Conservation (phyloP, 805 yeast species). For the Saturnispora silvae region DNA sequence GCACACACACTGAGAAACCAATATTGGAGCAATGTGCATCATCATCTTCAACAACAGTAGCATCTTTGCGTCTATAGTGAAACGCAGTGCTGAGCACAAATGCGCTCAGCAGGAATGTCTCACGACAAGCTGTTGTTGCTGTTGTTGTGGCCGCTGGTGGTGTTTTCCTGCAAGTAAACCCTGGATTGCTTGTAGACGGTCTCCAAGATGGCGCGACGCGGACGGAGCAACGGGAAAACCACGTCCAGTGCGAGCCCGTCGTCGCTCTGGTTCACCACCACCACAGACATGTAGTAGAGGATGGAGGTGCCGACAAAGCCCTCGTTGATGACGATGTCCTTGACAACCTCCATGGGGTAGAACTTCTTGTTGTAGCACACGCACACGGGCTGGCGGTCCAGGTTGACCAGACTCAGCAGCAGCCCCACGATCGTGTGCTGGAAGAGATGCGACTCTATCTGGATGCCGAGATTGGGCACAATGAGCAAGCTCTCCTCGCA, state of each 20-base stretch:
- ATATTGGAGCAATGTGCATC: too few relatives aligned
- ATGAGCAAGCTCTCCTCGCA: conserved; percentile 35
- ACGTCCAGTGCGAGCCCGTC: conserved; percentile 19
- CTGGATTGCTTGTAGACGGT: conserved; percentile 21
- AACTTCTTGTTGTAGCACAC: conserved; percentile 26
- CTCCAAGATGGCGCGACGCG: conserved; percentile 23
- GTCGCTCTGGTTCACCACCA: conserved; percentile 30
- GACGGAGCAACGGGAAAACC: conserved; percentile 24
- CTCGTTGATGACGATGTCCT: conserved; percentile 65
- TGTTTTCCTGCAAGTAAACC: conserved; percentile 1
- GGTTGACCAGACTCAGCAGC: neutral
- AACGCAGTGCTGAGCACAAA: too few relatives aligned
- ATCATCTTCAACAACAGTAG: too few relatives aligned
- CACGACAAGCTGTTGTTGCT: too few relatives aligned
- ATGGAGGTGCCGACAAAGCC: conserved; percentile 64
- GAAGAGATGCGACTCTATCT: conserved; percentile 27
- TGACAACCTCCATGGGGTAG: conserved; percentile 45
- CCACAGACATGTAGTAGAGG: conserved; percentile 50
- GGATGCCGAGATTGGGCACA: conserved; percentile 39
- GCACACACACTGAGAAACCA: too few relatives aligned
- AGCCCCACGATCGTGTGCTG: conserved; percentile 16
- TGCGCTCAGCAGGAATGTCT: too few relatives aligned
- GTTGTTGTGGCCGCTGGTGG: too few relatives aligned
- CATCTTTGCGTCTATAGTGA: too few relatives aligned
- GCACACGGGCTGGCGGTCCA: neutral